These are phyloP conservation scores for Aspergillus fumigatiaffinis DNA, from an alignment of 2,329 filamentous ascomycete genomes.

Conservation along the genomic window DNA sequence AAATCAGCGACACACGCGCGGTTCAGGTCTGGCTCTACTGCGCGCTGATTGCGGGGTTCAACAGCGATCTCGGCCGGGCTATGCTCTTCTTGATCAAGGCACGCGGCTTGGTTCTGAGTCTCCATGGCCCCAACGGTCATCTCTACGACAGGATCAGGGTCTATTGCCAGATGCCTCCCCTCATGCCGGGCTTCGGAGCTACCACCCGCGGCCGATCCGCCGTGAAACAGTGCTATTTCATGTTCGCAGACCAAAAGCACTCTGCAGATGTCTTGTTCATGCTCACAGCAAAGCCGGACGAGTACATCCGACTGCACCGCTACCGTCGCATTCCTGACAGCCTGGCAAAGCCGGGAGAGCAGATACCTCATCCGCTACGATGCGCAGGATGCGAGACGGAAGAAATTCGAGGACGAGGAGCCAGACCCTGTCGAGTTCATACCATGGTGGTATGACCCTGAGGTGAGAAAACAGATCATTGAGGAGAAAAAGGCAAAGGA, in stretches of 20 bases:
- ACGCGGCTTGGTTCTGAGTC: conserved; percentile 1
- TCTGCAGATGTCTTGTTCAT: conserved; percentile 16
- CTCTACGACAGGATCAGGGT: conserved; percentile 6
- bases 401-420: background rate
- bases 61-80: conserved; percentile 22
- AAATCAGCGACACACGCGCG: conserved; percentile 13
- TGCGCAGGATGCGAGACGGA: background rate
- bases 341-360: background rate
- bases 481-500: background rate
- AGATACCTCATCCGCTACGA: background rate
- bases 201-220: conserved; percentile 14
- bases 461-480: background rate
- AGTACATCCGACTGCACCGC: conserved; percentile 10
- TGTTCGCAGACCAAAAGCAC: background rate
- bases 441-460: background rate
- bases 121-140: conserved; percentile 10
- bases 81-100: conserved; percentile 16
- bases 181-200: conserved; percentile 13
- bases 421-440: background rate
- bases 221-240: background rate
- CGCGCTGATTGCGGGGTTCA: conserved; percentile 19
- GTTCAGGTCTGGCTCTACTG: conserved; percentile 16
- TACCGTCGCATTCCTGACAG: conserved; percentile 3
- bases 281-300: conserved; percentile 4
- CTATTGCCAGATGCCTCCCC: conserved; percentile 4